Conservation (phyloP, 306 rosid species). For the Nissolia schottii region DNA sequence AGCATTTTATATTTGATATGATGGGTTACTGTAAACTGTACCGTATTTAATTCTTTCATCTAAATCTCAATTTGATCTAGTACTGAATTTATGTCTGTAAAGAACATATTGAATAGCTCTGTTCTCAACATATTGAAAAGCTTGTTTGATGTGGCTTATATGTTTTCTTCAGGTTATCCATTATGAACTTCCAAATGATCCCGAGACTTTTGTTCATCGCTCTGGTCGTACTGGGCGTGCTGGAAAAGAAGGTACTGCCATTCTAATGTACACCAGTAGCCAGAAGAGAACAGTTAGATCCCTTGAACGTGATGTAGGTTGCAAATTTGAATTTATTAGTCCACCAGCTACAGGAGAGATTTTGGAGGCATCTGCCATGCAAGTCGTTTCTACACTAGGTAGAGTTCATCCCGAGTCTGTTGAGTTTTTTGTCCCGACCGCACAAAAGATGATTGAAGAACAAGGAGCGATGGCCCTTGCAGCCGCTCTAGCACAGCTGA, state of each 20-base stretch:
- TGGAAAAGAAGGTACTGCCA: slow-evolving; percentile 78
- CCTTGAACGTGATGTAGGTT: slow-evolving; percentile 89
- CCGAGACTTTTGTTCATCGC: slow-evolving; percentile 96
- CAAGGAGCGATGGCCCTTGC: slow-evolving; percentile 69
- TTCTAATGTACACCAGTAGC: slow-evolving; percentile 72
- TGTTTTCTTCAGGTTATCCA: slow-evolving; percentile 66
- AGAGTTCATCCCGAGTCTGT: slow-evolving; percentile 77
- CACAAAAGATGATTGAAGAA: slow-evolving; percentile 59
- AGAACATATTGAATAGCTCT: neutral
- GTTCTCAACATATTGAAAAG: neutral
- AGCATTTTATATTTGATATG: neutral
- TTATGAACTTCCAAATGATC: slow-evolving; percentile 95
- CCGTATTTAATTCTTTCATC: neutral
- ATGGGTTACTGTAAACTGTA: neutral
- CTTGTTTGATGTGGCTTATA: slow-evolving; percentile 5
- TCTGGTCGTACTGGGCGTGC: slow-evolving; percentile 99
- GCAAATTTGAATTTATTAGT: slow-evolving; percentile 70
- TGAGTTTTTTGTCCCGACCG: slow-evolving; percentile 60
- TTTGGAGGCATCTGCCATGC: slow-evolving; percentile 76
- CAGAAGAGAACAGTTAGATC: slow-evolving; percentile 89
- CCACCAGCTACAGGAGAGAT: slow-evolving; percentile 68
- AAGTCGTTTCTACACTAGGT: slow-evolving; percentile 65
- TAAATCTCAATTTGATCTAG: neutral
- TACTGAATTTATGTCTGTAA: neutral
- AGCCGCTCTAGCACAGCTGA: slow-evolving; percentile 78